Evolutionary conservation across 2,329 filamentous ascomycete genomes (phyloP).

Genomic region (Pseudogymnoascus sp.): DNA sequence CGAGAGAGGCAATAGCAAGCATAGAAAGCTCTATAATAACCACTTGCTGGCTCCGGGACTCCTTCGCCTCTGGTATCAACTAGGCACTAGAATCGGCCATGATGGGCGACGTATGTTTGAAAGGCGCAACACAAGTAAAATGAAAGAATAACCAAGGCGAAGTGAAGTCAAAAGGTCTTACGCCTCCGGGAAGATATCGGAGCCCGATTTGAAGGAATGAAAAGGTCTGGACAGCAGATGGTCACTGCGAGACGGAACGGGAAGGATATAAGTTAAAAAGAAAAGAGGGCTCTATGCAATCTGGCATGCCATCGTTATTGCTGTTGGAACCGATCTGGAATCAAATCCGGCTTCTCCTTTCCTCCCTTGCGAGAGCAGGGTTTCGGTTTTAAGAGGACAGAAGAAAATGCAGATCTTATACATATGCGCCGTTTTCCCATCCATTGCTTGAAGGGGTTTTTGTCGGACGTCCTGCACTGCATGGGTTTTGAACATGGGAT

Average conservation of each 20-base stretch:
- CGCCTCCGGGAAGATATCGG: neutral
- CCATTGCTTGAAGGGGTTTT: neutral
- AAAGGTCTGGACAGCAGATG: neutral
- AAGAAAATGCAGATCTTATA: conserved; percentile 1
- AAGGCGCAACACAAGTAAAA: neutral
- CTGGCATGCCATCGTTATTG: neutral
- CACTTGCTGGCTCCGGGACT: neutral
- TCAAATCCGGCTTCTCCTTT: neutral
- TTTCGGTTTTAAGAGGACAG: neutral
- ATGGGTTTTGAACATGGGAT: neutral
- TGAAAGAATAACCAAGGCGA: neutral
- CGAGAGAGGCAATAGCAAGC: neutral
- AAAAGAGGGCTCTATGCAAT: neutral
- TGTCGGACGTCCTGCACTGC: neutral
- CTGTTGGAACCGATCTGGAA: neutral
- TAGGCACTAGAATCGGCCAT: neutral
- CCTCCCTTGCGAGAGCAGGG: conserved; percentile 3
- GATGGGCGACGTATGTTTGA: neutral
- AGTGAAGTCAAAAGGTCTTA: neutral
- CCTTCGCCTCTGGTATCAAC: neutral
- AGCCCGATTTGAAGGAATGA: neutral
- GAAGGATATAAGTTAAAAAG: neutral
- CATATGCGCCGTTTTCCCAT: neutral
- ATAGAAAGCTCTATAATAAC: neutral
- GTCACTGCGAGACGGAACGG: neutral